Evolutionary conservation across 2,329 filamentous ascomycete genomes (phyloP), one percentile per base, ranked within the genome.

Genomic region (Neofusicoccum parvum): DNA sequence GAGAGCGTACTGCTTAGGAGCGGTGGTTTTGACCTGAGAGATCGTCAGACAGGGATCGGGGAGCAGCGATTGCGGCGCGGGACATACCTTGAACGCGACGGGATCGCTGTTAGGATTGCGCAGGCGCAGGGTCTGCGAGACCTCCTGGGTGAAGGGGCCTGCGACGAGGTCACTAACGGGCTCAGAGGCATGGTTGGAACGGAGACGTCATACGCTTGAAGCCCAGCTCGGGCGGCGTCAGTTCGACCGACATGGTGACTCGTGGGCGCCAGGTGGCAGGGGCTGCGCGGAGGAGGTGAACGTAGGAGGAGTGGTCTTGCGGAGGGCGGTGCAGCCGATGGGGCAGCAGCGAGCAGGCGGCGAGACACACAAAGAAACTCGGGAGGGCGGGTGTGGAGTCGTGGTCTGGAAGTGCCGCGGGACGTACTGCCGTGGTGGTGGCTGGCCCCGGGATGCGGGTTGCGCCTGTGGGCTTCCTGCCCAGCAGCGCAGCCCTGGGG

Each of bases 1-100:
- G 14, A 9, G 10, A 15, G 80, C 90, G 76, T 91, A 99, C 94
- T 98, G 95, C 83, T 98, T 98, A 39, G 95, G 95, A 58, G 95
- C 95, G 69, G 95, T 99, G 56, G 95, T 99, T 88, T 99, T 99
- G 80, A 99, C 95, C 93, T 97, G 72, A 39, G 48, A 17, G 48
- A 17, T 36, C 64, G 70, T 73, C 59, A 72, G 69, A 59, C 45
- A 41, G 27, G 36, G 46, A 45, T 59, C 45, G 9, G 36, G n/a
- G 56, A 48, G 43, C 32, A 37, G 56, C 15, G 17, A 14, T 9
- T 59, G 27, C 9, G 23, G 45, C 27, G 39, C 39, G 48, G 56
- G 46, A 73, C 80, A 71, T 75, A 86, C 86, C 81, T 90, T 90
- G 81, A 90, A 90, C 34, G 87, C 87, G 65, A 90, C 80, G 6